These are phyloP conservation scores for Beta corolliflora DNA, from an alignment of 179 eudicot species.

Conservation along the genomic window DNA sequence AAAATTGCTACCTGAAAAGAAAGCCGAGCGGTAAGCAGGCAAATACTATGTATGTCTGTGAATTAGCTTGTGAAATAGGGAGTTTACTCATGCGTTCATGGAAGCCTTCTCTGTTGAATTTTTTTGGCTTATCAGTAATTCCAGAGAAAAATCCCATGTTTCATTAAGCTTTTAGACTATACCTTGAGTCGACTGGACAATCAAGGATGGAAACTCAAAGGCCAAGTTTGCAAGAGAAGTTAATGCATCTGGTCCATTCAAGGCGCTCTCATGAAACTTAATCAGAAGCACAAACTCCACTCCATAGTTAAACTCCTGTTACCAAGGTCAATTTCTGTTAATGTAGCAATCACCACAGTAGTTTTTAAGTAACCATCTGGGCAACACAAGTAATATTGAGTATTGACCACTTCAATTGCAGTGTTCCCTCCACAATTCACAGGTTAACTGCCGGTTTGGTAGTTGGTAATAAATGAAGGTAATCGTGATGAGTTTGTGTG, in stretches of 20 bases:
- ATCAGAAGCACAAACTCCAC: conserved; percentile 72
- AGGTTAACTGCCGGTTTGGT: neutral
- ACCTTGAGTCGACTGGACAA: conserved; percentile 86
- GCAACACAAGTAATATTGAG: neutral
- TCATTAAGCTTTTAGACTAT: neutral
- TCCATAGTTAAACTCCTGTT: conserved; percentile 82
- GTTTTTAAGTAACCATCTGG: neutral
- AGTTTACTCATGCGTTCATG: neutral
- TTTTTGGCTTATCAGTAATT: neutral
- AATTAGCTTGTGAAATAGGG: neutral
- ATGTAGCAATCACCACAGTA: conserved; percentile 1
- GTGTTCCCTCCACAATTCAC: neutral
- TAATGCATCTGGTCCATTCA: conserved; percentile 58
- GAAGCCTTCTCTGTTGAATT: neutral
- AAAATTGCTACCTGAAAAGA: conserved; percentile 58
- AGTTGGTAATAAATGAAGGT: no score
- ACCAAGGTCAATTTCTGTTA: conserved; percentile 24
- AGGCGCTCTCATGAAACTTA: conserved; percentile 51
- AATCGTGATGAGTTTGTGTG: no score
- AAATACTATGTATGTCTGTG: neutral
- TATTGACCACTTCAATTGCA: neutral
- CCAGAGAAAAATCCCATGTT: conserved; percentile 10
- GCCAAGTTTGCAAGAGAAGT: conserved; percentile 55
- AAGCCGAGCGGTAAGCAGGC: conserved; percentile 7
- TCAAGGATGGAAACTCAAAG: conserved; percentile 60